phyloP scores from a whole-genome alignment of 2,329 filamentous ascomycete species.

The Acarospora socialis region DNA sequence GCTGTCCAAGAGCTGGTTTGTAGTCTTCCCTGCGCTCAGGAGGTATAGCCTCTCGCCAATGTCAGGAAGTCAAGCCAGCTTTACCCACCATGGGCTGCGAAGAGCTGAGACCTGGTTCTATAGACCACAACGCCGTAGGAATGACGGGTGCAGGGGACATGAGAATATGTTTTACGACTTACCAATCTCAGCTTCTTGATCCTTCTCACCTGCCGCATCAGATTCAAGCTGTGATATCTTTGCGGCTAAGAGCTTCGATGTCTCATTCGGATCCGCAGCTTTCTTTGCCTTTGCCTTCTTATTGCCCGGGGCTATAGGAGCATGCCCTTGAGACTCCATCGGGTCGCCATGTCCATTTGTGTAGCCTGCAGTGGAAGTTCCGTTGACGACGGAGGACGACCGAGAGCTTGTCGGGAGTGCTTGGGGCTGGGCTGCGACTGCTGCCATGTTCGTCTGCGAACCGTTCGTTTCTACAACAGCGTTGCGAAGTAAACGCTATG shows the following conservation, averaged over 20 bases:
- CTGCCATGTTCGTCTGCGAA: constrained; percentile 12
- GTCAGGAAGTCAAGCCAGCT: no score
- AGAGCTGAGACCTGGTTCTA: constrained; percentile 10
- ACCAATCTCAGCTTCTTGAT: constrained; percentile 94
- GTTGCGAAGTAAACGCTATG: no score
- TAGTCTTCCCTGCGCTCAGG: no score
- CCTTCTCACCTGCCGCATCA: constrained; percentile 84
- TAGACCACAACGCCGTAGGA: constrained; percentile 13
- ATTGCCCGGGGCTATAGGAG: constrained; percentile 32
- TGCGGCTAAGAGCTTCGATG: constrained; percentile 78
- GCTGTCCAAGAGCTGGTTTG: no score
- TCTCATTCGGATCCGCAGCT: constrained; percentile 69
- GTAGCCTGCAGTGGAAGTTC: constrained; percentile 9
- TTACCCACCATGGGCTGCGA: constrained; percentile 6
- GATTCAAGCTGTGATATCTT: constrained; percentile 93
- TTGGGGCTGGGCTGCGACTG: constrained; percentile 12
- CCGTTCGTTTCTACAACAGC: no score
- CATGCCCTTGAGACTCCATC: constrained; percentile 11
- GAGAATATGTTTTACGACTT: no score
- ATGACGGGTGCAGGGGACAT: constrained; percentile 6
- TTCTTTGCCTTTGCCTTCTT: constrained; percentile 84
- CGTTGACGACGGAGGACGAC: constrained; percentile 11
- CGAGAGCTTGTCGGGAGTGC: constrained; percentile 11
- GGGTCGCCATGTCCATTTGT: constrained; percentile 12
- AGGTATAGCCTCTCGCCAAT: no score